Percentiles rank a stretch among this genome's conserved stretches.
Evolutionary conservation across 225 moss, liverwort and hornwort species (phyloP).

Genomic region (Lunularia cruciata): DNA sequence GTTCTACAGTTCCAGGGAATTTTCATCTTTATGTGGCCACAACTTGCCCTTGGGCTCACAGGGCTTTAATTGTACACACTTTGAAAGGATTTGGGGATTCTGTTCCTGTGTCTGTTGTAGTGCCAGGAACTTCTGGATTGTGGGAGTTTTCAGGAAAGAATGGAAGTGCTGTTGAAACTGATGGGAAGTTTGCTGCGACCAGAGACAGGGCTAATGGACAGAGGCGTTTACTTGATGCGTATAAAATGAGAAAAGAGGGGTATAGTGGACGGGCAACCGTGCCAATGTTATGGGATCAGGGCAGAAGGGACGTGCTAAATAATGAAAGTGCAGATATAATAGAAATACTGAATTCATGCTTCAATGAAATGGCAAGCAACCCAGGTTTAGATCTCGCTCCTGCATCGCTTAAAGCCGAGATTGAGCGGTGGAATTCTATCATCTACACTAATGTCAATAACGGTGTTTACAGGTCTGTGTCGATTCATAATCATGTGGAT

Average conservation of each 20-base stretch:
- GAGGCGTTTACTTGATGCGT: constrained; percentile 67
- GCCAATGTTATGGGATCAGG: constrained; percentile 88
- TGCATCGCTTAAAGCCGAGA: constrained; percentile 44
- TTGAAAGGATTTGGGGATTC: constrained; percentile 74
- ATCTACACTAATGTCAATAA: constrained; percentile 85
- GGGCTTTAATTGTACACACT: constrained; percentile 75
- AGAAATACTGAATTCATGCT: constrained; percentile 83
- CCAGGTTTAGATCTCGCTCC: constrained; percentile 75
- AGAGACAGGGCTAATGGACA: constrained; percentile 65
- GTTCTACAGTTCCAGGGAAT: constrained; percentile 34
- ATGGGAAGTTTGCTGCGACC: constrained; percentile 43
- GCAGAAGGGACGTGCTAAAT: constrained; percentile 62
- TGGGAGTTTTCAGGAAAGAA: constrained; percentile 64
- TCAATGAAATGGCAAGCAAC: constrained; percentile 69
- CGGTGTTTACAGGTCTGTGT: constrained; percentile 68
- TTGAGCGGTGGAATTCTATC: constrained; percentile 67
- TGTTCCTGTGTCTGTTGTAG: constrained; percentile 66
- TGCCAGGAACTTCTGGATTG: constrained; percentile 74
- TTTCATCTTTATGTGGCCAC: constrained; percentile 85
- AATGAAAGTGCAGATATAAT: constrained; percentile 98
- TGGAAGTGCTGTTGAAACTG: background rate
- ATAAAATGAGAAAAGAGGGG: constrained; percentile 66
- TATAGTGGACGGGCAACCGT: constrained; percentile 92
- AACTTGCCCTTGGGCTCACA: constrained; percentile 95
- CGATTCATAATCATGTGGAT: too few relatives aligned